Evolutionary conservation across 768 basidiomycete genomes (phyloP), one percentile per base, ranked within the genome.

Genomic region (Strobilomyces dryophilus): DNA sequence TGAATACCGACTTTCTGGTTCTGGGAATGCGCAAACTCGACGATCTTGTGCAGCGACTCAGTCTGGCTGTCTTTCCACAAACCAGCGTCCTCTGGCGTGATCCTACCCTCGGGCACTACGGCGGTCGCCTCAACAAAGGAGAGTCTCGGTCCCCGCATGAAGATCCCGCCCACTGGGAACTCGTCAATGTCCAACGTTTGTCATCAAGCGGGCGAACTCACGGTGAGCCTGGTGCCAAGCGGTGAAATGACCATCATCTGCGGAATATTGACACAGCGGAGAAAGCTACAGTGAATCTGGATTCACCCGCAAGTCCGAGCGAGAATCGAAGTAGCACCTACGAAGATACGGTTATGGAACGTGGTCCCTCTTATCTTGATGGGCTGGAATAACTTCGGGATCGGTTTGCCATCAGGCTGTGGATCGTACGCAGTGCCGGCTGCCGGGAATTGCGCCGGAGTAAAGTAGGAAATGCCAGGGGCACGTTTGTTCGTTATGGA

Each of bases 1-100:
- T 92, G 90, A 50, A 90, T 83, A 9, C 74, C 89, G 20, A 90
- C 78, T 45, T 83, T 82, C 62, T 85, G 81, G 44, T 75, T 79
- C 58, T 85, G 84, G 1, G 82, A 79, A 62, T 87, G 84, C n/a
- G 84, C 84, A 49, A 88, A 87, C 53, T 84, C 79, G 61, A 83
- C 79, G 57, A 90, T 74, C 35, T 77, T 66, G 52, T 75, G 72
- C 39, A 79, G 62, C 2, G 68, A 58, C 15, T 66, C 73, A 56
- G 71, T 75, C 36, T 88, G 87, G 2, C 72, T 71, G 54, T 85
- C 86, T 21, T 73, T 67, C 85, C 86, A 88, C 49, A 88, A 61
- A 6, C 85, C 86, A 18, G 68, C 53, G 52, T 87, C 87, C 54
- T 85, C 74, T 1, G 87, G 84, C 0, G 81, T 78, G 66, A 86